Percentiles rank a stretch among this genome's conserved stretches.
These are phyloP conservation scores for Porogramme epimiltina DNA, from an alignment of 1,284 basidiomycete species.

Conservation along the genomic window DNA sequence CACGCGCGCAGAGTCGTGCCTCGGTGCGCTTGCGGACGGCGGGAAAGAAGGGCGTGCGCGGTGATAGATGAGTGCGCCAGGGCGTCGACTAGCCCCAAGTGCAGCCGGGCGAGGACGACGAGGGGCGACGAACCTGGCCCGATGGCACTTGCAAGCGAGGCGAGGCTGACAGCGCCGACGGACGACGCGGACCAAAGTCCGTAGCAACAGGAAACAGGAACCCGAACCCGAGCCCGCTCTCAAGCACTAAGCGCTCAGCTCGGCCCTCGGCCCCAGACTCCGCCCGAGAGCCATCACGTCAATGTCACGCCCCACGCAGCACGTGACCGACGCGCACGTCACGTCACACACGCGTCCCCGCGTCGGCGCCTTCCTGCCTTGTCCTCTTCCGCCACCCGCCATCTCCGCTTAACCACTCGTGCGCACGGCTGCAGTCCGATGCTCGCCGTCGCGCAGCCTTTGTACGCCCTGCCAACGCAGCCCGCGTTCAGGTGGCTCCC, in stretches of 20 bases:
- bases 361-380: slow-evolving; percentile 10
- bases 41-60: not conserved
- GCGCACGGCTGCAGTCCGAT: not conserved
- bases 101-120: slow-evolving; percentile 9
- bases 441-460: slow-evolving; percentile 2
- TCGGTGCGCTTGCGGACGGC: not conserved
- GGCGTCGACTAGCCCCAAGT: slow-evolving; percentile 5
- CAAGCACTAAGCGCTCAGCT: no score
- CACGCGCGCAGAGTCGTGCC: not conserved
- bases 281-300: not conserved
- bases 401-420: slow-evolving; percentile 1
- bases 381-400: slow-evolving; percentile 14
- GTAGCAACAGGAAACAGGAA: not conserved
- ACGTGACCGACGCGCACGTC: slow-evolving; percentile 9
- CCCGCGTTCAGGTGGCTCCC: slow-evolving; percentile 34
- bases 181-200: not conserved
- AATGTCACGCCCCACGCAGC: not conserved
- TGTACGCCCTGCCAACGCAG: slow-evolving; percentile 20
- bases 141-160: no score
- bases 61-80: not conserved
- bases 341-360: slow-evolving; percentile 14
- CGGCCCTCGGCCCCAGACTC: not conserved
- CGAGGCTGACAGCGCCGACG: no score
- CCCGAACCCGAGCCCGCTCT: no score
- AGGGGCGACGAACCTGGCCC: no score